Conservation (phyloP, 176 grass and related monocot species). For the Hordeum marinum region DNA sequence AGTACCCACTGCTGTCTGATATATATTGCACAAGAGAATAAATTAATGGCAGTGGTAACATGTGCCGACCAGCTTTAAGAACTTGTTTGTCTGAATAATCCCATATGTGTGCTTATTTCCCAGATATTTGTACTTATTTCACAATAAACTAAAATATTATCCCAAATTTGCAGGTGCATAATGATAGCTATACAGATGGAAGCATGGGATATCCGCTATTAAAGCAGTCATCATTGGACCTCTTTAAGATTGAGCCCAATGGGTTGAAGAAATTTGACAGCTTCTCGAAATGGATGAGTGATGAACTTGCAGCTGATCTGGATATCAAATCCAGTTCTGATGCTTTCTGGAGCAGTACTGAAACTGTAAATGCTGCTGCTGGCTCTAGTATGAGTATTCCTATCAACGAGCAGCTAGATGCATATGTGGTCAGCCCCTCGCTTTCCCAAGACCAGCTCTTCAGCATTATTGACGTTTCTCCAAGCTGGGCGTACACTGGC, state of each 20-base stretch:
- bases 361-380: conserved; percentile 60
- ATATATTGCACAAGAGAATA: neutral
- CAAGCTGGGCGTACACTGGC: conserved; percentile 62
- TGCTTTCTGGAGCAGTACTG: conserved; percentile 64
- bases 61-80: conserved; percentile 11
- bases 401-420: conserved; percentile 71
- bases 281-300: conserved; percentile 96
- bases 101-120: neutral
- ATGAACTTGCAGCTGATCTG: conserved; percentile 77
- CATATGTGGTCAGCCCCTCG: conserved; percentile 73
- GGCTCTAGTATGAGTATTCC: conserved; percentile 56
- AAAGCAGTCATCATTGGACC: conserved; percentile 64
- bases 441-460: conserved; percentile 96
- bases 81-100: conserved; percentile 7
- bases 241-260: conserved; percentile 59
- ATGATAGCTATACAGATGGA: conserved; percentile 37
- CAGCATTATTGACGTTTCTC: conserved; percentile 97
- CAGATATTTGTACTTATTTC: neutral
- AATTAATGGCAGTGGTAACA: conserved; percentile 9
- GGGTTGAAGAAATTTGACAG: conserved; percentile 96
- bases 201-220: conserved; percentile 39
- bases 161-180: conserved; percentile 38
- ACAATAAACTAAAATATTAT: conserved; percentile 27
- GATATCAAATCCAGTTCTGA: conserved; percentile 79
- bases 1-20: neutral